Percentiles rank a stretch among this genome's conserved stretches.
Evolutionary conservation across 2,329 filamentous ascomycete genomes (phyloP).

Genomic region (Teratosphaeria gauchensis): DNA sequence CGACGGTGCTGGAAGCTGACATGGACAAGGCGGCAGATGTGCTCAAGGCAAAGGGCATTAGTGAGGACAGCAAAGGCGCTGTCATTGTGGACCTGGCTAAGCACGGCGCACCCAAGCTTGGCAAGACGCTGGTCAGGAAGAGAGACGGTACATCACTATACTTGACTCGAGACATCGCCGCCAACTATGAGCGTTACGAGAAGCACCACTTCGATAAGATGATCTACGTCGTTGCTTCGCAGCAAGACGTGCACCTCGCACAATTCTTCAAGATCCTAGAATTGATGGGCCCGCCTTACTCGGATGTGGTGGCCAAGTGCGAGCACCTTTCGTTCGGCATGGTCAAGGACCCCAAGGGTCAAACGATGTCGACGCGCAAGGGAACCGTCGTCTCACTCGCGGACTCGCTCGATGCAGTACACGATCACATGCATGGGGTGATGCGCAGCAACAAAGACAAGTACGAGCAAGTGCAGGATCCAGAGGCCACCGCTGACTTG

Average conservation of each 20-base stretch:
- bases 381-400: conserved; percentile 41
- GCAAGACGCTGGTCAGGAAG: conserved; percentile 56
- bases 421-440: conserved; percentile 94
- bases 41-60: conserved; percentile 51
- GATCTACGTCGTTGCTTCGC: conserved; percentile 57
- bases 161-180: conserved; percentile 59
- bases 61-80: conserved; percentile 56
- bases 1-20: conserved; percentile 53
- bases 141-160: conserved; percentile 60
- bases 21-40: conserved; percentile 51
- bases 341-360: conserved; percentile 38
- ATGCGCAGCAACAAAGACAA: conserved; percentile 88
- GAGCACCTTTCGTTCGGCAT: conserved; percentile 59
- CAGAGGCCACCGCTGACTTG: conserved; percentile 70
- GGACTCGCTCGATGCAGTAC: conserved; percentile 49
- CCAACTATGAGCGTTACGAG: conserved; percentile 52
- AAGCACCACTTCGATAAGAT: conserved; percentile 57
- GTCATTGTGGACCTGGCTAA: conserved; percentile 61
- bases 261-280: conserved; percentile 58
- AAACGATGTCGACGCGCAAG: conserved; percentile 56
- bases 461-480: conserved; percentile 81
- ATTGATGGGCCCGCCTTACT: conserved; percentile 48
- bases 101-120: conserved; percentile 57
- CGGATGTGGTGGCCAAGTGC: conserved; percentile 48
- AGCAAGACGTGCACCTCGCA: conserved; percentile 55